Base-by-base conservation (phyloP, 23 red algal genomes). In the Agarophyton chilense region DNA sequence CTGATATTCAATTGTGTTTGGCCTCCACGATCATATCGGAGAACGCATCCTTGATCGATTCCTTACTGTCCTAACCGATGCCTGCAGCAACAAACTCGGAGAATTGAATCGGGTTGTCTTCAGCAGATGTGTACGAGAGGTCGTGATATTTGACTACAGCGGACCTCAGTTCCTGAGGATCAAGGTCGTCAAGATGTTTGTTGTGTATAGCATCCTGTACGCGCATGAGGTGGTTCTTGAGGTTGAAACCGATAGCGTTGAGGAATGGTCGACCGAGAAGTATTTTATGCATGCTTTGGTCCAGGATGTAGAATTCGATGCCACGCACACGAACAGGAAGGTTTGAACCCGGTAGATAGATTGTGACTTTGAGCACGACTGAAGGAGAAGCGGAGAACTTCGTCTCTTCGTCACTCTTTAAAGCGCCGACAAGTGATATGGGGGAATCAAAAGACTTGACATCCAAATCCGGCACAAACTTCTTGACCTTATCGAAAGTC, bases 51-150 rank as follows among this genome's bases (percentile, higher is more conserved):
- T 33, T 1, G 52, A 81, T 81, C 0, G 44, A 81, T 24, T 81
- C 47, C 10, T 24, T 18, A 33, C 10, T 0, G 28, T 4, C 77
- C 52, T 52, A 35, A 4, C 77, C 77, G 28, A 81, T 81, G 0
- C 47, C 4, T 5, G 77, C 77, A 8, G 47, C 22, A 7, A 81
- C 0, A 31, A 5, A 31, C 29, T 81, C 77, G 26, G 77, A 25
- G 9, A 81, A 36, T 25, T 57, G 10, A 31, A 81, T 81, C 17
- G 49, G 77, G 28, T 81, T 47, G 0, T 81, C 77, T 16, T 81
- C 77, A 4, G 44, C 52, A 12, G 26, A 17, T 19, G 2, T 28
- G 19, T 54, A 81, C 12, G 77, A 33, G 4, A 81, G 47, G 9
- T 2, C 0, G 5, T 36, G 0, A 32, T 81, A 81, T 58, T 10